Evolutionary conservation across 1,284 basidiomycete genomes (phyloP), one percentile per base, ranked within the genome.

Genomic region (Thecaphora frezii): DNA sequence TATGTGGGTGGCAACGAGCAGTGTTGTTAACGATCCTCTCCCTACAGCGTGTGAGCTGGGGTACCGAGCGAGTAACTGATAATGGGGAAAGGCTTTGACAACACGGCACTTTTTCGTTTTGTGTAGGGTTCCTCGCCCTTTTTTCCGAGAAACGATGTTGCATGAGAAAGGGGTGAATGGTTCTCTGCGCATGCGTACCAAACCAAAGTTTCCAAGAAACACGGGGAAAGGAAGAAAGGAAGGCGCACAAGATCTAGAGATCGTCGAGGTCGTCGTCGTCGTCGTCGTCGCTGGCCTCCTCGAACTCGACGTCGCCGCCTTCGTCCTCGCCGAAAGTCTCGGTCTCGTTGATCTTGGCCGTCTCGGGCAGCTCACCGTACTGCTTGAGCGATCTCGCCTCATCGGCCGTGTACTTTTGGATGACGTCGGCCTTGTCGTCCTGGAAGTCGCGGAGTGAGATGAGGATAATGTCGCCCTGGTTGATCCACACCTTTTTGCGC

Each of bases 401-500:
- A 79, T 97, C 93, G 28, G 93, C 87, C 14, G 93, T 96, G 82
- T 98, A 99, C 82, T 97, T 97, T 79, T 97, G 94, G 77, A 98
- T 97, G 46, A 99, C 94, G 82, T 99, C 96, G 28, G 93, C 96
- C 81, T 97, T 97, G 82, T 92, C 93, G 76, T 98, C 96, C 81
- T 98, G 94, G 86, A 98, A 99, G 54, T 98, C 96, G 71, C 96
- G 90, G 49, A 99, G 85, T 26, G 94, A 98, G 38, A 99, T 84
- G 42, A 99, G 84, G 63, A 98, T 88, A 79, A 98, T 97, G 79
- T 98, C 96, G 71, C 96, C 96, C 75, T 93, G 91, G 80, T 96
- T 96, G 81, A 99, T 98, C 96, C 96, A 98, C 74, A 98, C 93
- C 88, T 98, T 98, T 83, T 98, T 98, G 78, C 96, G 84, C 90